Base-by-base conservation (phyloP, 2,329 filamentous ascomycete species). In the Colletotrichum echinochloae region DNA sequence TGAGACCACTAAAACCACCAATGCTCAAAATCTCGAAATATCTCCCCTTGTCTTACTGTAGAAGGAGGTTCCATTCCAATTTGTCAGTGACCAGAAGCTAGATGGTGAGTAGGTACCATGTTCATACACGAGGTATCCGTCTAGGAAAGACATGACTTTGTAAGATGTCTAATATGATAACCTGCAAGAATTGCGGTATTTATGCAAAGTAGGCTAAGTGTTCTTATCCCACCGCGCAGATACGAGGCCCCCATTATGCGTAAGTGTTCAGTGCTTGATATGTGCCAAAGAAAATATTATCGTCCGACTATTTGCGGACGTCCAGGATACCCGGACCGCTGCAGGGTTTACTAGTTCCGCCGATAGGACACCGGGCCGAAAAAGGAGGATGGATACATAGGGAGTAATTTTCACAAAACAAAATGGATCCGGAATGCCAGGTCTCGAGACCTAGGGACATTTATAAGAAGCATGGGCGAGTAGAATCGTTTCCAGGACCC, bases 71-170 rank as follows among this genome's bases (percentile, higher is more conserved):
- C 8, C 11, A n/a, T 44, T 46, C 23, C 9, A 12, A 12, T 46
- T 5, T 5, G 5, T 12, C 2, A 12, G 20, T 2, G 44, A n/a
- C 44, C 7, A 6, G 44, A 18, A 23, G 1, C 4, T n/a, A 12
- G 23, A 5, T 3, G 23, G 7, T 1, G 9, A 23, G 3, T 2
- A 46, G 1, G 9, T 12, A 2, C 9, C 3, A 11, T 23, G 5
- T 11, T 46, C 4, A 5, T 12, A 23, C 4, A 2, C 1, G 12
- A 46, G 1, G 2, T 11, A 3, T 12, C 8, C 20, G 5, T n/a
- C 20, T 1, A 3, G 8, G 20, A n/a, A 46, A 12, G n/a, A n/a
- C 0, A 1, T 11, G 2, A 5, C n/a, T 23, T 46, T 5, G 16
- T 23, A 11, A 23, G 41, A n/a, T 33, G 8, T 33, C 30, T 33